A percentile compares a stretch with the other conserved stretches of the same genome.
phyloP scores from a whole-genome alignment of 495 filamentous ascomycete species.

The Penicillium lagena region DNA sequence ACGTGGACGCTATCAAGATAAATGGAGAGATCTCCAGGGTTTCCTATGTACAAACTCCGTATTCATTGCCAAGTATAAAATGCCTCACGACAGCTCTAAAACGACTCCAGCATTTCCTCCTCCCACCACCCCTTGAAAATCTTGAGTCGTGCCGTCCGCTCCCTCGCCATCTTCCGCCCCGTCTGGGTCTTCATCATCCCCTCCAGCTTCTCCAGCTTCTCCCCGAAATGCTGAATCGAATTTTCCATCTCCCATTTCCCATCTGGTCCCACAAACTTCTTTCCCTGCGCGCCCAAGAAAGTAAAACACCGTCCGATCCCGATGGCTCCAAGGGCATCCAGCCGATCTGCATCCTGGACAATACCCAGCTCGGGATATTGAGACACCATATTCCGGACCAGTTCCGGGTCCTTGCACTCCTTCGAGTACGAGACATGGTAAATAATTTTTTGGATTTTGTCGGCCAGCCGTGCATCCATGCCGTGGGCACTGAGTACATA shows the following conservation, averaged over 20 bases:
- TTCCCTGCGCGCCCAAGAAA: slow-evolving; percentile 58
- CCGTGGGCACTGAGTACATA: slow-evolving; percentile 53
- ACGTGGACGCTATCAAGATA: too few species aligned
- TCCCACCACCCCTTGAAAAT: slow-evolving; percentile 67
- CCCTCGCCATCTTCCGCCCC: slow-evolving; percentile 59
- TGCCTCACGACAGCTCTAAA: background rate
- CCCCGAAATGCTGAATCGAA: slow-evolving; percentile 68
- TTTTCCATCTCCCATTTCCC: slow-evolving; percentile 50
- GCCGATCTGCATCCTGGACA: slow-evolving; percentile 85
- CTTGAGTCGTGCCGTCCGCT: slow-evolving; percentile 56
- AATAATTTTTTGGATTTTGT: slow-evolving; percentile 61
- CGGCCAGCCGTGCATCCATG: slow-evolving; percentile 47
- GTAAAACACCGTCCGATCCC: slow-evolving; percentile 77
- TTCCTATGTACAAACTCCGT: background rate
- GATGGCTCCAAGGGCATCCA: slow-evolving; percentile 84
- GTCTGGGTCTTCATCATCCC: slow-evolving; percentile 78
- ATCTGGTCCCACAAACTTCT: slow-evolving; percentile 16
- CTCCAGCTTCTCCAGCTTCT: slow-evolving; percentile 69
- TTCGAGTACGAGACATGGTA: slow-evolving; percentile 71
- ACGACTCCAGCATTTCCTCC: slow-evolving; percentile 46
- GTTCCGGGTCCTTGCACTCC: slow-evolving; percentile 54
- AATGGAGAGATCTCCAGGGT: too few species aligned
- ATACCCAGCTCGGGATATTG: slow-evolving; percentile 68
- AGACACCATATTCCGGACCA: slow-evolving; percentile 45
- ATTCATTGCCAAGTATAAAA: background rate